Evolutionary conservation across 1,284 basidiomycete species (phyloP).

Genomic region (Ustilago cynodontis): DNA sequence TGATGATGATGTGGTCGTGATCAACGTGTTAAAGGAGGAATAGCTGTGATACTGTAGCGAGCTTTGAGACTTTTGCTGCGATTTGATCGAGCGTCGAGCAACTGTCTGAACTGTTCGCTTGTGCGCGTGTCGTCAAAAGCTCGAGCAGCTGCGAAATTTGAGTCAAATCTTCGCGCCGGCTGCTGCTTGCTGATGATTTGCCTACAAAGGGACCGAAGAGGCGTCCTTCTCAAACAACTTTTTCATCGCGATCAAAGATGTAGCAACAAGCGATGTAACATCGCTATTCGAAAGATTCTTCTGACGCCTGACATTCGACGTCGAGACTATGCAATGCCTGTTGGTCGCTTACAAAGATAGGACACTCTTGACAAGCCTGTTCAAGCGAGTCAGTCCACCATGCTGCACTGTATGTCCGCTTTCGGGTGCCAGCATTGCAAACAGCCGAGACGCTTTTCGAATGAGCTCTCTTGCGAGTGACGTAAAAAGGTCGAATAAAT

Average conservation of each 20-base stretch:
- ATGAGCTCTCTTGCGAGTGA: too few species aligned
- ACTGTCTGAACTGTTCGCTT: slow-evolving; percentile 3
- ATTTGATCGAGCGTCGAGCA: not conserved
- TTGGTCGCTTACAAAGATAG: too few species aligned
- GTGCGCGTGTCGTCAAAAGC: slow-evolving; percentile 8
- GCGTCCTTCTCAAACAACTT: not conserved
- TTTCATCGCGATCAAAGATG: not conserved
- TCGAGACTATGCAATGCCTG: too few species aligned
- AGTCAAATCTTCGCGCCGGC: slow-evolving; percentile 11
- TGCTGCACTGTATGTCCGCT: too few species aligned
- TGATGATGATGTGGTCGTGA: slow-evolving; percentile 8
- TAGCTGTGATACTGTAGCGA: too few species aligned
- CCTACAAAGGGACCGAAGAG: not conserved
- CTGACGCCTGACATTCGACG: too few species aligned
- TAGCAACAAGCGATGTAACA: not conserved
- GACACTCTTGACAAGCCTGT: too few species aligned
- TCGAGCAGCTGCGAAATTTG: slow-evolving; percentile 6
- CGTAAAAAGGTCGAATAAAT: too few species aligned
- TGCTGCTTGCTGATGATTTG: not conserved
- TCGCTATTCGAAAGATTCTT: too few species aligned
- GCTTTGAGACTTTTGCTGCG: not conserved
- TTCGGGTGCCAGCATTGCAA: too few species aligned
- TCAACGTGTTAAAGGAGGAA: slow-evolving; percentile 15
- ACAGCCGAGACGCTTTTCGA: too few species aligned
- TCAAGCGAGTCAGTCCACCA: too few species aligned